phyloP scores from a whole-genome alignment of 495 filamentous ascomycete genomes.

The Hypomontagnella submonticulosa region DNA sequence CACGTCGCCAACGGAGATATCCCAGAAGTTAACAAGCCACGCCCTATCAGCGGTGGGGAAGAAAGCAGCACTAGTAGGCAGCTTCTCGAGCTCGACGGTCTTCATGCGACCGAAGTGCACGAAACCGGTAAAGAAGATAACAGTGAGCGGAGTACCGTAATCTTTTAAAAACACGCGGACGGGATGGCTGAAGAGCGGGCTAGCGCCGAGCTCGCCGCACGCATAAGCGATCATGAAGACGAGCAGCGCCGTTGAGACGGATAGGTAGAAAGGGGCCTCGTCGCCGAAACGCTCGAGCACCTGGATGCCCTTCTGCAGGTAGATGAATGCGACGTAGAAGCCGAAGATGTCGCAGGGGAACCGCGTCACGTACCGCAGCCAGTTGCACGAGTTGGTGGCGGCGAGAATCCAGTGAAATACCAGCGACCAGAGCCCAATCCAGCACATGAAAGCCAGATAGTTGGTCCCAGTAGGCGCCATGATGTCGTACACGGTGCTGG shows the following conservation, averaged over 20 bases:
- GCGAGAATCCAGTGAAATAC: constrained; percentile 84
- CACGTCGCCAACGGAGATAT: constrained; percentile 76
- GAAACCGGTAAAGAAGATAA: constrained; percentile 90
- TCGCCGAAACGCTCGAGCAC: constrained; percentile 70
- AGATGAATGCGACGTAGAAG: constrained; percentile 89
- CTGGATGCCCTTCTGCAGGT: constrained; percentile 86
- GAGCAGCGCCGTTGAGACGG: constrained; percentile 76
- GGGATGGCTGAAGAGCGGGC: constrained; percentile 74
- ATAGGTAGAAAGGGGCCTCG: constrained; percentile 74
- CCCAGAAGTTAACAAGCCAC: constrained; percentile 93
- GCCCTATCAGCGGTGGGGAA: constrained; percentile 79
- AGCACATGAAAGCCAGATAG: constrained; percentile 86
- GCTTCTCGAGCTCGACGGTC: constrained; percentile 67
- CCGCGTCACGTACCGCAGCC: constrained; percentile 80
- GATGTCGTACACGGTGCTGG: constrained; percentile 83
- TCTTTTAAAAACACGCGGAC: constrained; percentile 84
- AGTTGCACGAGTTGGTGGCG: constrained; percentile 83
- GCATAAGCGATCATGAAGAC: constrained; percentile 78
- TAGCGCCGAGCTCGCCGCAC: constrained; percentile 74
- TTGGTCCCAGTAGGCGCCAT: constrained; percentile 73
- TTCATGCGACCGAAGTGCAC: constrained; percentile 84
- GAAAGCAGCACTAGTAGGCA: constrained; percentile 82
- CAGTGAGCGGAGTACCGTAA: constrained; percentile 83
- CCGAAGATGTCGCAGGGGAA: constrained; percentile 91
- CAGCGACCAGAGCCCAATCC: constrained; percentile 86